Evolutionary conservation across 2,329 filamentous ascomycete genomes (phyloP).

Genomic region (Ambrosiella beaveri): DNA sequence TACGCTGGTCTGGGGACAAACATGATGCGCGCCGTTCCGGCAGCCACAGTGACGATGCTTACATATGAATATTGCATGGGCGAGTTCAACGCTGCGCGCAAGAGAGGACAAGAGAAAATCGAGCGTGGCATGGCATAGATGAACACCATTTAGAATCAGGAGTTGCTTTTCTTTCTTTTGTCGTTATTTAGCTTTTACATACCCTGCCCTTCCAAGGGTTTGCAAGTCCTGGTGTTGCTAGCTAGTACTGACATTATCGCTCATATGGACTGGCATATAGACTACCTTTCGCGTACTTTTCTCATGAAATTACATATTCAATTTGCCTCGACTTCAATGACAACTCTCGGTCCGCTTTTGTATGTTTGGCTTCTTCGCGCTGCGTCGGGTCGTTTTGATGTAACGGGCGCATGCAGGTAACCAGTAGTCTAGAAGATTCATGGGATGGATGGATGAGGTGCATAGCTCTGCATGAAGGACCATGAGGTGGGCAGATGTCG

Average conservation of each 20-base stretch:
- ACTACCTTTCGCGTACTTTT: no score
- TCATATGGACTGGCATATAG: no score
- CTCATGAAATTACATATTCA: no score
- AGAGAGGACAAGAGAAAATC: conserved; percentile 3
- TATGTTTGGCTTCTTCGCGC: no score
- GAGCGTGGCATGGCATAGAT: not conserved
- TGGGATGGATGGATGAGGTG: not conserved
- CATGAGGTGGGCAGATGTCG: not conserved
- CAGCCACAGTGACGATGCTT: conserved; percentile 92
- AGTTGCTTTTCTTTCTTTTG: not conserved
- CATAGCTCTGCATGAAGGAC: not conserved
- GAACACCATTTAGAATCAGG: not conserved
- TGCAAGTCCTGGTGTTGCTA: no score
- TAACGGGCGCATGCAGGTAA: not conserved
- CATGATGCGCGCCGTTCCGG: conserved; percentile 86
- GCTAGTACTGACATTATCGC: not conserved
- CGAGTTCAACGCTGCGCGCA: conserved; percentile 21
- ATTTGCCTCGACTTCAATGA: no score
- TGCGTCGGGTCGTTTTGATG: not conserved
- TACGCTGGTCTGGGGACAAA: conserved; percentile 97
- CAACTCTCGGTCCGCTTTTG: no score
- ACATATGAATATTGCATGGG: conserved; percentile 73
- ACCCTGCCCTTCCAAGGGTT: not conserved
- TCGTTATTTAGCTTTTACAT: not conserved
- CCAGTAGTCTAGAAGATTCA: not conserved